These are phyloP conservation scores for Lolium rigidum DNA, from an alignment of 176 grass and related monocot species.

Conservation along the genomic window DNA sequence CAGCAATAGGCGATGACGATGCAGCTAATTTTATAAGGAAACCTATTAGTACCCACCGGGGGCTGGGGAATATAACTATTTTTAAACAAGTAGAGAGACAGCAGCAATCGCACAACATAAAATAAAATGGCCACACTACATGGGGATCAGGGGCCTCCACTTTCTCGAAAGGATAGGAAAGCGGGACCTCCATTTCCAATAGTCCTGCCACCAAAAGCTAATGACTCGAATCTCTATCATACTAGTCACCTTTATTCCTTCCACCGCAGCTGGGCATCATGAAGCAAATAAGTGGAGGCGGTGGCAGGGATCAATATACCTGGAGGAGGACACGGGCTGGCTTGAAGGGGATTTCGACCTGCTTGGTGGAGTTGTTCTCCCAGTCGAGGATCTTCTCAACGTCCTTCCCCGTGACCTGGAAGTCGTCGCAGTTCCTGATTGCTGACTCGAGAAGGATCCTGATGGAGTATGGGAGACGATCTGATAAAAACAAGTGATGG, in stretches of 20 bases:
- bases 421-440: conserved; percentile 95
- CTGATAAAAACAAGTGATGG: conserved; percentile 33
- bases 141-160: conserved; percentile 34
- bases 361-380: conserved; percentile 88
- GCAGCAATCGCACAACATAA: conserved; percentile 33
- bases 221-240: conserved; percentile 36
- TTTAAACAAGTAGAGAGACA: conserved; percentile 32
- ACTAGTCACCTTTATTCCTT: conserved; percentile 43
- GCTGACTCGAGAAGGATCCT: conserved; percentile 95
- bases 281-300: not conserved
- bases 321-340: conserved; percentile 97
- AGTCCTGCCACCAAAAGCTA: conserved; percentile 46
- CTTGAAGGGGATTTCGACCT: conserved; percentile 95
- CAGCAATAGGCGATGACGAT: not conserved
- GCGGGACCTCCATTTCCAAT: conserved; percentile 41
- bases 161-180: conserved; percentile 45
- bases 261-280: conserved; percentile 24
- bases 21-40: conserved; percentile 32
- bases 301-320: conserved; percentile 43
- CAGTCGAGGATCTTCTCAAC: conserved; percentile 96
- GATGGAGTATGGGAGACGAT: conserved; percentile 91
- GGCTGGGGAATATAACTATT: not conserved
- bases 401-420: conserved; percentile 90
- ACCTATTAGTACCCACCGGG: conserved; percentile 19
- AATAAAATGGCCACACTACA: conserved; percentile 19